Evolutionary conservation across 163 green algal genomes (phyloP).

Genomic region (Coccomyxa subellipsoidea): DNA sequence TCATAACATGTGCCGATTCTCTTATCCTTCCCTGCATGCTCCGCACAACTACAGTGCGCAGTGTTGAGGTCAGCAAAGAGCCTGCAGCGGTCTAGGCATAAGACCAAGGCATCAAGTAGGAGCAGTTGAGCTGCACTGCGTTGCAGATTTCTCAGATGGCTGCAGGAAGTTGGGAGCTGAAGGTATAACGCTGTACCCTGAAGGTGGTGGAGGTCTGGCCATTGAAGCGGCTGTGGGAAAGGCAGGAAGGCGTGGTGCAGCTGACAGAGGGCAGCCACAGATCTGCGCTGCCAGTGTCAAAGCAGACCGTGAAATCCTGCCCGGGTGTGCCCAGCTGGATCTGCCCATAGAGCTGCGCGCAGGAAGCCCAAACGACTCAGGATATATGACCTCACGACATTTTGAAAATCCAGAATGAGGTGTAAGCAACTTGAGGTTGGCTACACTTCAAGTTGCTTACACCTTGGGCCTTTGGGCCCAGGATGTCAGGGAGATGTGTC

Average conservation of each 20-base stretch:
- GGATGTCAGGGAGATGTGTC: neutral
- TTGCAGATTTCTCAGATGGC: too few species aligned
- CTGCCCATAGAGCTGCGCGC: neutral
- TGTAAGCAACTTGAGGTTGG: neutral
- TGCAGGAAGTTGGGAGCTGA: too few species aligned
- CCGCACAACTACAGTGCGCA: too few species aligned
- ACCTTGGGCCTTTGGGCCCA: neutral
- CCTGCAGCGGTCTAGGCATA: too few species aligned
- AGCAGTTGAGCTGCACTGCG: too few species aligned
- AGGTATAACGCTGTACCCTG: neutral
- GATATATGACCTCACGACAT: neutral
- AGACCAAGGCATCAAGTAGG: too few species aligned
- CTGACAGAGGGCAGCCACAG: neutral
- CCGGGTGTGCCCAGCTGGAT: neutral
- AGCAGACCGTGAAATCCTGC: constrained; percentile 6
- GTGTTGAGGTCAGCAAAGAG: too few species aligned
- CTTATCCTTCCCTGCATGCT: too few species aligned
- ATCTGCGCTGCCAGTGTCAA: constrained; percentile 7
- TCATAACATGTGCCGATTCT: too few species aligned
- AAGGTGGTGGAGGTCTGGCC: neutral
- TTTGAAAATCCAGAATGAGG: neutral
- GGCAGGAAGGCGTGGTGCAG: neutral
- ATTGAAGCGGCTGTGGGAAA: neutral
- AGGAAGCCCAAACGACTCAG: too few species aligned
- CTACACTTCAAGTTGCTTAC: too few species aligned